Base-by-base conservation (phyloP, 2,329 filamentous ascomycete species). In the Aspergillus calidoustus region DNA sequence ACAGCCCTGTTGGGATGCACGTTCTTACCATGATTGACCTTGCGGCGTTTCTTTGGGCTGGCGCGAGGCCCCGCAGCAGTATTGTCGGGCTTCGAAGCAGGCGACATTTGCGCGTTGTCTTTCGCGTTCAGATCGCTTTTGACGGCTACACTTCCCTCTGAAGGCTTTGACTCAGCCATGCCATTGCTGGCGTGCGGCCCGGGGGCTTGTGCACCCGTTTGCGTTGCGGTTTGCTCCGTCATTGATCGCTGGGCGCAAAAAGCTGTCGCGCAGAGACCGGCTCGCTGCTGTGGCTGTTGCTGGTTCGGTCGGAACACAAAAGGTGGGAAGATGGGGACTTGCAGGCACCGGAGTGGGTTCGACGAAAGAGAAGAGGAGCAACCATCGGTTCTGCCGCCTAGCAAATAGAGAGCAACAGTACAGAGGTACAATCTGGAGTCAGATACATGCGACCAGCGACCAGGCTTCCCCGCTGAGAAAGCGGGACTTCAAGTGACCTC, bases 11-110 rank as follows among this genome's bases (percentile, higher is more conserved):
- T 68, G 66, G 64, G 62, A 69, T 68, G 66, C 62, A 9, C 47
- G 67, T 66, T 68, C 88, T 81, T 87, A 93, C 91, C 91, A 81
- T 94, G 91, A 82, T 93, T 93, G 70, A 94, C 91, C 82, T 94
- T 94, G 83, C 91, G 90, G 80, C 91, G 86, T 84, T 93, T 93
- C 82, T 92, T 93, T 53, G 89, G 88, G 76, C 87, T 91, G 60
- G 76, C 68, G 62, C 76, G 74, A 70, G 69, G 69, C 64, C 73
- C 74, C 57, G 68, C 66, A 59, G 74, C 67, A 62, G 67, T 58
- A 51, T 68, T 72, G 60, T 77, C 77, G 62, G 72, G 65, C 66
- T 77, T 78, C 61, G 68, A 68, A 48, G 70, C 67, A 59, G 72
- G 69, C 22, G 67, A 64, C 57, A 68, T 63, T 60, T 64, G 64